Evolutionary conservation across 345 rosid species (phyloP), one percentile per base, ranked within the genome.

Genomic region (Draba incana): DNA sequence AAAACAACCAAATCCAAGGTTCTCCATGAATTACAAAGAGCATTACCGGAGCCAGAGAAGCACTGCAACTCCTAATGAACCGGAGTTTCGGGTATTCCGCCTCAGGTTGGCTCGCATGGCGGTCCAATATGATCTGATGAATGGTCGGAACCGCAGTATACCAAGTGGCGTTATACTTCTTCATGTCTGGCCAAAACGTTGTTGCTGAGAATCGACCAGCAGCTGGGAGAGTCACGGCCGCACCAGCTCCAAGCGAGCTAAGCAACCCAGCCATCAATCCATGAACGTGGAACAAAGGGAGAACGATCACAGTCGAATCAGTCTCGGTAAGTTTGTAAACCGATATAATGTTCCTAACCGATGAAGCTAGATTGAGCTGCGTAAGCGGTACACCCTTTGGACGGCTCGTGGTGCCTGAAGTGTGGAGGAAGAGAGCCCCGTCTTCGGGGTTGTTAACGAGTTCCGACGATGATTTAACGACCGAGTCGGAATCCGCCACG

Each of bases 121-220:
- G 96, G 57, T 89, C 94, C 6, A 89, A 79, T 49, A 92, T 80
- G 75, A 92, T 92, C 81, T 92, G 98, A 66, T 92, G 98, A 71
- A 92, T 86, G 2, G 94, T 92, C 2, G 98, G 98, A 52, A 92
- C 96, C 0, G 94, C 92, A 3, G 96, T 88, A 78, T 92, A 89
- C 96, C 98, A 92, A n/a, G 98, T 92, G 28, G 98, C 96, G 10
- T 78, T 69, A 74, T 82, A 85, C 54, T 72, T 47, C 31, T 25
- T 42, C 98, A 92, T 86, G 72, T 92, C 98, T 7, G 64, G 57
- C 96, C 96, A 92, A 64, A 89, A 92, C 4, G 96, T 81, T 0
- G 98, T 83, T 3, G 90, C 96, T 3, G 96, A 89, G 84, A 92
- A 92, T 60, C 94, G 64, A 12, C 96, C 98, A 8, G 89, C 83